phyloP scores from a whole-genome alignment of 345 rosid genomes.

The sweet orange (Citrus sinensis) region DVS_A1.0 CM039167.1:1875001-1875500 shows the following conservation, averaged over 20 bases:
- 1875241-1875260: not conserved
- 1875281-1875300: not conserved
- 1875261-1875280: not conserved
- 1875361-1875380: no score
- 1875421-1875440: no score
- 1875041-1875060: not conserved
- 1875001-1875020: not conserved
- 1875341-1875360: no score
- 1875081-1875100: not conserved
- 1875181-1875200: not conserved
- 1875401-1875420: no score
- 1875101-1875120: not conserved
- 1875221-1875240: no score
- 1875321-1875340: no score
- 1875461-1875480: fast-evolving
- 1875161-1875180: not conserved
- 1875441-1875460: no score
- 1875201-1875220: no score
- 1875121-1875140: not conserved
- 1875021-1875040: not conserved
- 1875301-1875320: not conserved
- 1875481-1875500: not conserved
- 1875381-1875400: no score
- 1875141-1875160: no score
- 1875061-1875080: not conserved